Conservation (phyloP, 179 eudicot genomes). For the Dionaea muscipula region DNA sequence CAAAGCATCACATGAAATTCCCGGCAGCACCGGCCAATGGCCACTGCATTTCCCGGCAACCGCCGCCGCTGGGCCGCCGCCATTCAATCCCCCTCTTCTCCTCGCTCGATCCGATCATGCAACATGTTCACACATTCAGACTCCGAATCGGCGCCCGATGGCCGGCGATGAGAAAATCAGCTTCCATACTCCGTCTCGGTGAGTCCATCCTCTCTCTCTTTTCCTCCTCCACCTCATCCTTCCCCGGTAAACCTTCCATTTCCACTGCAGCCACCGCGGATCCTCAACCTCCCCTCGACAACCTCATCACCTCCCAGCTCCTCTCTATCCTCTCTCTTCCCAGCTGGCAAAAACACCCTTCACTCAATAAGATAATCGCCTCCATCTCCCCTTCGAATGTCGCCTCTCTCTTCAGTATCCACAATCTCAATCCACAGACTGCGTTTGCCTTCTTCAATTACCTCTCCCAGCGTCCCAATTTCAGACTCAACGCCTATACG, state of each 20-base stretch:
- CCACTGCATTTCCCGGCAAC: not conserved
- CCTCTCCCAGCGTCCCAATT: conserved; percentile 22
- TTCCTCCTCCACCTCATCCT: not conserved
- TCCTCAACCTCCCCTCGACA: no score
- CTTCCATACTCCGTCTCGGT: conserved; percentile 4
- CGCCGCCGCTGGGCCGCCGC: not conserved
- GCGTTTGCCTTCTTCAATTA: conserved; percentile 32
- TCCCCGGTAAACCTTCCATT: not conserved
- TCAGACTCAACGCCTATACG: conserved; percentile 24
- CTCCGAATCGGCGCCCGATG: conserved; percentile 4
- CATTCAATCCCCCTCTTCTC: no score
- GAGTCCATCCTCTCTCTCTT: conserved; percentile 1
- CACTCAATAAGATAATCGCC: conserved; percentile 24
- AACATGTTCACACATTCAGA: not conserved
- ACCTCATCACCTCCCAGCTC: conserved; percentile 12
- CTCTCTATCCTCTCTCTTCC: conserved; percentile 26
- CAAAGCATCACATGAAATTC: no score
- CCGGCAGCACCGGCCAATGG: no score
- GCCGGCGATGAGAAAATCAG: conserved; percentile 6
- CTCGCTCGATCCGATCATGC: conserved; percentile 1
- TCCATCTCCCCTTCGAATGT: conserved; percentile 23
- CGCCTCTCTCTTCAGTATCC: conserved; percentile 22
- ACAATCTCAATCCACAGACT: conserved; percentile 30
- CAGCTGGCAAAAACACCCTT: conserved; percentile 43
- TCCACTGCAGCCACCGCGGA: not conserved